phyloP scores from a whole-genome alignment of 768 basidiomycete genomes.

The Astraeus odoratus region DNA sequence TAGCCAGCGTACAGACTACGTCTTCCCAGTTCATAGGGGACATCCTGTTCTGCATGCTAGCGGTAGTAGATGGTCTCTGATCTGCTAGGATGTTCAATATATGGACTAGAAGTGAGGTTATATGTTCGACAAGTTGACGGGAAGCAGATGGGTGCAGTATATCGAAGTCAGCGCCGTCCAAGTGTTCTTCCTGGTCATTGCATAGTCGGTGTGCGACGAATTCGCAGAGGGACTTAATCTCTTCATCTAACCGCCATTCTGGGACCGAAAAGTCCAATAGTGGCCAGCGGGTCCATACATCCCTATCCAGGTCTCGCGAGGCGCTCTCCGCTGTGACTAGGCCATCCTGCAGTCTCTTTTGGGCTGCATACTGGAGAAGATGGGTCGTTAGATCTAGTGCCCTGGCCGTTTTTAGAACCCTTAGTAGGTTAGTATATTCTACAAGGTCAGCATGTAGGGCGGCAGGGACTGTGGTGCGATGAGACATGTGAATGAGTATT shows the following conservation, averaged over 20 bases:
- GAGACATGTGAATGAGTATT: too few species aligned
- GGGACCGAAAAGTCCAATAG: conserved; percentile 61
- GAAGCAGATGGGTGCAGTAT: conserved; percentile 22
- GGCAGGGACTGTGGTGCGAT: conserved; percentile 41
- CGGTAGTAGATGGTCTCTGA: conserved; percentile 47
- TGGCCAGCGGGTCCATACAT: conserved; percentile 76
- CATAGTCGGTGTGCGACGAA: conserved; percentile 24
- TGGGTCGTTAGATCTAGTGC: conserved; percentile 54
- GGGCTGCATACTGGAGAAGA: conserved; percentile 27
- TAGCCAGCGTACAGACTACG: conserved; percentile 48
- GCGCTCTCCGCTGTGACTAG: too few species aligned
- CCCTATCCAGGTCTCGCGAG: conserved; percentile 21
- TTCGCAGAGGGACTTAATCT: conserved; percentile 45
- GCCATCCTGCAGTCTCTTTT: conserved; percentile 14
- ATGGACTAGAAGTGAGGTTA: conserved; percentile 41
- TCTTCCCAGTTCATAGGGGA: conserved; percentile 57
- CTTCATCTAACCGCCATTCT: conserved; percentile 67
- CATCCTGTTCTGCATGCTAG: conserved; percentile 60
- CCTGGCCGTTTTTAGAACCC: conserved; percentile 51
- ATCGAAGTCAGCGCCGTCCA: conserved; percentile 25
- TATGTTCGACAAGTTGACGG: conserved; percentile 34
- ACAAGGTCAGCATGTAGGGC: conserved; percentile 57
- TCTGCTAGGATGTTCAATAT: conserved; percentile 49
- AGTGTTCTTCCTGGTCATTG: conserved; percentile 3
- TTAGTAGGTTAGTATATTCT: conserved; percentile 61